Conservation (phyloP, 2,329 filamentous ascomycete species). For the Neocatenulostroma microsporum region DNA sequence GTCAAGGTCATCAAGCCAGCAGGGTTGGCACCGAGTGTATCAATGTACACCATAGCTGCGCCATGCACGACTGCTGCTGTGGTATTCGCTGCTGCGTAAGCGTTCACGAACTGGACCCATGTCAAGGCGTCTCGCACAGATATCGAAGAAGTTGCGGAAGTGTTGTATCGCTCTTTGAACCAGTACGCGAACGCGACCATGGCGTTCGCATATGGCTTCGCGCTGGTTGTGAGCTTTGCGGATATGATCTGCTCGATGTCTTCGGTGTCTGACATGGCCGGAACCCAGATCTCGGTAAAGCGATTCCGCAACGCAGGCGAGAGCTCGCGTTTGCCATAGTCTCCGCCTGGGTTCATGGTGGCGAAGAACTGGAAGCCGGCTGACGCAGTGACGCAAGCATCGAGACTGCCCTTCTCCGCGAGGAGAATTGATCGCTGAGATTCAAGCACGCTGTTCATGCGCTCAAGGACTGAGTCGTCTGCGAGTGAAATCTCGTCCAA, state of each 20-base stretch:
- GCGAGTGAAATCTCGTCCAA: constrained; percentile 97
- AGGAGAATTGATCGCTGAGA: constrained; percentile 76
- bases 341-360: constrained; percentile 98
- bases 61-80: constrained; percentile 60
- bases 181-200: constrained; percentile 87
- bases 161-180: constrained; percentile 77
- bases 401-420: constrained; percentile 83
- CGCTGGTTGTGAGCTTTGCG: constrained; percentile 57
- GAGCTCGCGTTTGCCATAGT: constrained; percentile 96
- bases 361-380: constrained; percentile 91
- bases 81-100: constrained; percentile 13
- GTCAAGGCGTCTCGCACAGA: constrained; percentile 88
- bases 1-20: constrained; percentile 74
- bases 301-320: constrained; percentile 91
- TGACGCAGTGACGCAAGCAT: constrained; percentile 68
- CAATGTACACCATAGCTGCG: constrained; percentile 90
- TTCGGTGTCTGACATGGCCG: constrained; percentile 71
- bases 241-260: constrained; percentile 83
- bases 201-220: constrained; percentile 52
- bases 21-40: constrained; percentile 90
- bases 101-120: constrained; percentile 89
- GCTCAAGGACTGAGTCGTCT: constrained; percentile 92
- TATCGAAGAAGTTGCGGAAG: constrained; percentile 66
- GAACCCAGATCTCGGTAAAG: constrained; percentile 98
- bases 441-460: constrained; percentile 93